Base-by-base conservation (phyloP, 371 early-diverging fungal genomes). In the Dichotomocladium elegans region DNA sequence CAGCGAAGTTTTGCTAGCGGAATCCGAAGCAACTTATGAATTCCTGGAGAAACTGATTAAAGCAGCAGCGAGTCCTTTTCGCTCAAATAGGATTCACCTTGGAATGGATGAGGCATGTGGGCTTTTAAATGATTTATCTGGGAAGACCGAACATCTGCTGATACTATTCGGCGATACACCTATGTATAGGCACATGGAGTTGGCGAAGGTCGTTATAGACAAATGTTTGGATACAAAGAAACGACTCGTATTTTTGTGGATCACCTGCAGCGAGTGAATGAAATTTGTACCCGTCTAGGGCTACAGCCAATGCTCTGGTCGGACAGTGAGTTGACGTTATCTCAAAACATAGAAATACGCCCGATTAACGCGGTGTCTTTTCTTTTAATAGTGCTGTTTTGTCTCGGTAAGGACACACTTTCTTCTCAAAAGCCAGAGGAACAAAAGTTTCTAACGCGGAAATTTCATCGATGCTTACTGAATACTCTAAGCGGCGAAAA, bases 251-350 rank as follows among this genome's bases (percentile, higher is more conserved):
- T 93, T 3, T 92, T 92, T 68, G 63, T 87, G 10, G 85, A 89
- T 21, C 94, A 93, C 58, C 47, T 93, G 25, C 75, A 75, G 58
- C 74, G 82, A 14, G 88, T 93, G 3, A 74, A 79, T 31, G 81
- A 80, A 15, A 87, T 92, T 11, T 92, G 93, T 53, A 55, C 63
- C 29, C 66, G 65, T 7, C 62, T 70, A 22, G 87, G 77, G 1
- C 54, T 90, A 29, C 64, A 84, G 41, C 90, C 92, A 3, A 85
- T 93, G 83, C 81, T 92, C 37, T 93, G 94, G 94, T 90, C 91
- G 2, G 94, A 93, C 58, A 90, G 86, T 86, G 78, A 67, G 84
- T 67, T 14, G 4, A 14, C 2, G 2, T 15, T 0, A n/a, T n/a
- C n/a, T n/a, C n/a, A n/a, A n/a, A n/a, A n/a, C n/a, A n/a, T n/a